Evolutionary conservation across 225 moss, liverwort and hornwort genomes (phyloP).

Genomic region (Sphagnum tenellum): DNA sequence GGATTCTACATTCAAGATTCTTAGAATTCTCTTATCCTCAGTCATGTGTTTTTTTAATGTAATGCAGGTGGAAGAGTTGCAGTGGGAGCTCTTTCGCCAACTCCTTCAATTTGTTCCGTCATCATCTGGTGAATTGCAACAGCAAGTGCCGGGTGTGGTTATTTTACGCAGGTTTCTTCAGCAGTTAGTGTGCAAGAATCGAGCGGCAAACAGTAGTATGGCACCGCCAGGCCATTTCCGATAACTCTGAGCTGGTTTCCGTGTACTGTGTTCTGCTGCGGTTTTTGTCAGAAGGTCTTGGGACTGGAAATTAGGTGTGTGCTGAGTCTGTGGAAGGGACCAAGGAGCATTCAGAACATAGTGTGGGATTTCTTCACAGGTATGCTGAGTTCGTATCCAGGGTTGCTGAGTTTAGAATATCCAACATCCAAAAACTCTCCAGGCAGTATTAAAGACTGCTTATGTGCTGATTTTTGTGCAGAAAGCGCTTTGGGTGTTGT

Average conservation of each 20-base stretch:
- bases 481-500: too few species aligned
- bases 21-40: too few species aligned
- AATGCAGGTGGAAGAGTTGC: constrained; percentile 85
- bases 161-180: constrained; percentile 60
- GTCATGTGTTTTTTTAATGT: too few species aligned
- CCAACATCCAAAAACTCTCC: too few species aligned
- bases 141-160: constrained; percentile 68
- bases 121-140: constrained; percentile 36
- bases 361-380: constrained; percentile 76
- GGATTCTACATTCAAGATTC: too few species aligned
- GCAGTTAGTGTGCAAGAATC: constrained; percentile 70
- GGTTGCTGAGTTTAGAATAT: background rate
- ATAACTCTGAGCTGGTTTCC: constrained; percentile 91
- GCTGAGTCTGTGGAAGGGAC: constrained; percentile 43
- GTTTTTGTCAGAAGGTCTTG: constrained; percentile 87
- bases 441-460: too few species aligned
- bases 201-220: constrained; percentile 83
- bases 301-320: constrained; percentile 26
- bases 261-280: constrained; percentile 84
- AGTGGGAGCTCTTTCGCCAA: constrained; percentile 85
- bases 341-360: constrained; percentile 50
- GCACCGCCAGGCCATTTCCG: constrained; percentile 88
- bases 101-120: constrained; percentile 84
- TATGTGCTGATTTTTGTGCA: too few species aligned
- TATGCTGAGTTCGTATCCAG: background rate